These are phyloP conservation scores for Kandelia obovata DNA, from an alignment of 345 rosid genomes.

Conservation along the genomic window DNA sequence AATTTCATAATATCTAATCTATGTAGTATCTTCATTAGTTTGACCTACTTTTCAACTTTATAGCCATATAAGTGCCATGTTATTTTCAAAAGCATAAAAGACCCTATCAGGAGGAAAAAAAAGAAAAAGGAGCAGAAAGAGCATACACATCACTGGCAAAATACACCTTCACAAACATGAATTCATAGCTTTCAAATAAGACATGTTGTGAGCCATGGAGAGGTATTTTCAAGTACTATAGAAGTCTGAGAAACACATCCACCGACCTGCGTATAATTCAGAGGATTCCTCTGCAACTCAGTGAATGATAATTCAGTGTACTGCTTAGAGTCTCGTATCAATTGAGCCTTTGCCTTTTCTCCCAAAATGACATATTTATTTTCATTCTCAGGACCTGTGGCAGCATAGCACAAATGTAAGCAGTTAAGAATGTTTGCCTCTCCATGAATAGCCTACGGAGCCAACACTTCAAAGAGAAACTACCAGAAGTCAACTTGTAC, in stretches of 20 bases:
- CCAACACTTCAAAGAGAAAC: background rate
- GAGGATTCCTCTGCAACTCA: slow-evolving; percentile 86
- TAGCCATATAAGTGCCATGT: background rate
- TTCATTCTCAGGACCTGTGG: slow-evolving; percentile 83
- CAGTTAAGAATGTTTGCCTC: slow-evolving; percentile 2
- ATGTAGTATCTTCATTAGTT: background rate
- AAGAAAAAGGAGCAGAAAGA: background rate
- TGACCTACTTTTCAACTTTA: background rate
- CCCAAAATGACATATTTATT: slow-evolving; percentile 77
- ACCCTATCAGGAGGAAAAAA: background rate
- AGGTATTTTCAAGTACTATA: background rate
- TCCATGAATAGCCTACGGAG: background rate
- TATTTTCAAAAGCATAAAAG: background rate
- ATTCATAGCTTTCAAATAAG: no score
- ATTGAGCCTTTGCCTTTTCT: slow-evolving; percentile 83
- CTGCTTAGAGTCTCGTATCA: slow-evolving; percentile 83
- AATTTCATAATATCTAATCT: background rate
- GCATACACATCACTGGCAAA: no score
- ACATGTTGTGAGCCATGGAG: background rate
- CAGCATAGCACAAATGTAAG: slow-evolving; percentile 14
- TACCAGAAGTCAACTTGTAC: slow-evolving; percentile 69
- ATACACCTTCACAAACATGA: no score
- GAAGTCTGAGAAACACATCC: slow-evolving; percentile 5
- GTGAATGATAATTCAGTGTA: slow-evolving; percentile 54
- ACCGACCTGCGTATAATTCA: slow-evolving; percentile 83